A percentile compares a stretch with the other conserved stretches of the same genome.
phyloP scores from a whole-genome alignment of 495 filamentous ascomycete species.

The Hypoxylon cercidicola region DNA sequence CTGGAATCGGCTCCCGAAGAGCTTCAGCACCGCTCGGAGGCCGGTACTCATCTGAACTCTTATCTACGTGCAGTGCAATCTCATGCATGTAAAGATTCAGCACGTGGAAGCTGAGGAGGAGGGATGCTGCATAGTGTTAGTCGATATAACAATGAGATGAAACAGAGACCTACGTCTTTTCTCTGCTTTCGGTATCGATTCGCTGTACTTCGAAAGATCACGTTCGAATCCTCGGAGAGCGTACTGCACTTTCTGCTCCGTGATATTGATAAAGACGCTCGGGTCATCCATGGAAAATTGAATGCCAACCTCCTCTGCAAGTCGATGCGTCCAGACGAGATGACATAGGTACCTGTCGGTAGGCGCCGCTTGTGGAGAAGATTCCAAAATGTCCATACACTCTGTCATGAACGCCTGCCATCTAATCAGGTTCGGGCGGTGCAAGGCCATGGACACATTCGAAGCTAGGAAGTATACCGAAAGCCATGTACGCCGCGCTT shows the following conservation, averaged over 20 bases:
- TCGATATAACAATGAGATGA: slow-evolving; percentile 7
- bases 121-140: slow-evolving; percentile 55
- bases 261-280: slow-evolving; percentile 68
- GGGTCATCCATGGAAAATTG: slow-evolving; percentile 83
- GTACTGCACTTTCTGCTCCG: slow-evolving; percentile 78
- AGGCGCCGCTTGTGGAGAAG: slow-evolving; percentile 72
- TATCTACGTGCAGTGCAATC: slow-evolving; percentile 80
- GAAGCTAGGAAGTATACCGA: slow-evolving; percentile 80
- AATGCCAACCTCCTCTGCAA: slow-evolving; percentile 82
- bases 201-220: slow-evolving; percentile 75
- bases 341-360: slow-evolving; percentile 80
- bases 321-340: slow-evolving; percentile 78
- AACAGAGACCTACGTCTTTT: slow-evolving; percentile 53
- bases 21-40: slow-evolving; percentile 57
- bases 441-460: slow-evolving; percentile 79
- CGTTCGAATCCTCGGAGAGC: slow-evolving; percentile 79
- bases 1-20: slow-evolving; percentile 52
- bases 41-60: slow-evolving; percentile 69
- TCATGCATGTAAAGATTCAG: slow-evolving; percentile 87
- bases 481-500: slow-evolving; percentile 81
- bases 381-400: slow-evolving; percentile 78
- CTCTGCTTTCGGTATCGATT: slow-evolving; percentile 60
- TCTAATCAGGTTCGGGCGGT: slow-evolving; percentile 82
- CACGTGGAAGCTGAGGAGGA: slow-evolving; percentile 70
- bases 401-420: slow-evolving; percentile 90